Percentiles rank a stretch among this genome's conserved stretches.
Conservation (phyloP, 2,329 filamentous ascomycete genomes). For the Colletotrichum lini region DNA sequence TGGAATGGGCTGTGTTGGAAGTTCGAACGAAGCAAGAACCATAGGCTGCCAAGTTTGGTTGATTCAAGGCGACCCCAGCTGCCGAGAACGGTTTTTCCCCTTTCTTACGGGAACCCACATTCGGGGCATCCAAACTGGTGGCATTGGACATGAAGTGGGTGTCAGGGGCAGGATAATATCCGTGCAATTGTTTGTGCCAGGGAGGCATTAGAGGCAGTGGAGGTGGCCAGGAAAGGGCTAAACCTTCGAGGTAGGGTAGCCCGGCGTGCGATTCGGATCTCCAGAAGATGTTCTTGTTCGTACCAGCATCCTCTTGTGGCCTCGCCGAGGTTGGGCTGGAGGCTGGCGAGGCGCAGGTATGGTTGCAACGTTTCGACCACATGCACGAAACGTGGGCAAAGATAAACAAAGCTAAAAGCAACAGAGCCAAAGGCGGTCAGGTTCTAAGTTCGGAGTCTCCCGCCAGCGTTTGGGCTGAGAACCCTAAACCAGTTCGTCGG, state of each 20-base stretch:
- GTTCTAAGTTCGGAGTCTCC: conserved; percentile 8
- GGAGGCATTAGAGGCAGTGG: not conserved
- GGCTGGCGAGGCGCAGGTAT: conserved; percentile 10
- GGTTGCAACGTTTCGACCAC: conserved; percentile 35
- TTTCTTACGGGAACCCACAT: conserved; percentile 12
- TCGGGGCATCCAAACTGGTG: conserved; percentile 14
- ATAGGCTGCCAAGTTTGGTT: conserved; percentile 1
- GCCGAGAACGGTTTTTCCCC: conserved; percentile 6
- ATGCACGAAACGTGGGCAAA: conserved; percentile 36
- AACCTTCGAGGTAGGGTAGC: conserved; percentile 14
- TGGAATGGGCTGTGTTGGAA: not conserved
- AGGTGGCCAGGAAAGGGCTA: conserved; percentile 16
- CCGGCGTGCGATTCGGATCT: not conserved
- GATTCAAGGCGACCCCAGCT: conserved; percentile 4
- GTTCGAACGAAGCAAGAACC: conserved; percentile 23
- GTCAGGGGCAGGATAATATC: conserved; percentile 7
- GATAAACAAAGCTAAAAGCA: conserved; percentile 24
- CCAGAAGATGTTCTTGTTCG: not conserved
- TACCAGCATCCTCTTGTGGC: not conserved
- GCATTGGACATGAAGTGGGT: conserved; percentile 15
- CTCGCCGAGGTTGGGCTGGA: conserved; percentile 16
- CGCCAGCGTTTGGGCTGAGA: conserved; percentile 19
- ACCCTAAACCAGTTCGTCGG: conserved; percentile 3
- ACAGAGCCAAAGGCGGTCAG: not conserved
- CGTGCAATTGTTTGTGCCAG: not conserved